Evolutionary conservation across 2,329 filamentous ascomycete species (phyloP).

Genomic region (Neopestalotiopsis rosae): DNA sequence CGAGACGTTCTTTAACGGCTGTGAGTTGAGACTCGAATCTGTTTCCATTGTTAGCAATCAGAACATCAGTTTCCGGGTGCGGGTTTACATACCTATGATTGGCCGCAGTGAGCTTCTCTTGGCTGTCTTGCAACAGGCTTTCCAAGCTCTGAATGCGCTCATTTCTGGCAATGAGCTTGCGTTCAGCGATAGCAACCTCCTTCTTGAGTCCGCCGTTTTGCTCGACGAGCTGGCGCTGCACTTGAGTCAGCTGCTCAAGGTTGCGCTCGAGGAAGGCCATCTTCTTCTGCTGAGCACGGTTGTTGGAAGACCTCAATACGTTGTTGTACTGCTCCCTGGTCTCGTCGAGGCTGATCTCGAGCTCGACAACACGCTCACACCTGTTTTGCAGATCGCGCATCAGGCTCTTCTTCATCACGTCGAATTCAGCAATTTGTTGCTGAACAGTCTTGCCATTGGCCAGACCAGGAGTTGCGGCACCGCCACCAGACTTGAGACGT

Average conservation of each 20-base stretch:
- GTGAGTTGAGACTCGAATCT: slow-evolving; percentile 98
- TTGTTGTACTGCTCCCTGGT: slow-evolving; percentile 99
- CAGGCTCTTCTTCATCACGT: slow-evolving; percentile 99
- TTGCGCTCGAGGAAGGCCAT: slow-evolving; percentile 99
- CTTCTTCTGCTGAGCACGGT: slow-evolving; percentile 99
- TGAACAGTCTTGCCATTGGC: slow-evolving; percentile 89
- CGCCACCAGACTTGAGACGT: slow-evolving; percentile 67
- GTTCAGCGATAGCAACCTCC: slow-evolving; percentile 97
- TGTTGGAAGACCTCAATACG: slow-evolving; percentile 94
- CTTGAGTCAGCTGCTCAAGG: slow-evolving; percentile 94
- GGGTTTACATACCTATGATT: slow-evolving; percentile 81
- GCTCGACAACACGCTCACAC: slow-evolving; percentile 95
- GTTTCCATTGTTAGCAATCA: slow-evolving; percentile 35
- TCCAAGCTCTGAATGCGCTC: slow-evolving; percentile 96
- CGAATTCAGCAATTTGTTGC: slow-evolving; percentile 98
- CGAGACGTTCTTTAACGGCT: slow-evolving; percentile 95
- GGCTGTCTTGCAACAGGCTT: slow-evolving; percentile 89
- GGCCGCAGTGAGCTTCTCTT: slow-evolving; percentile 96
- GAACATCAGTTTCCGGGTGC: neutral
- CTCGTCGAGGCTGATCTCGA: slow-evolving; percentile 97
- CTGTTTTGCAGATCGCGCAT: slow-evolving; percentile 99
- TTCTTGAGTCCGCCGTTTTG: slow-evolving; percentile 98
- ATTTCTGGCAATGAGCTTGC: slow-evolving; percentile 94
- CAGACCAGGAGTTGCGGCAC: slow-evolving; percentile 59
- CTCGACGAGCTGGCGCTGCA: slow-evolving; percentile 96